These are phyloP conservation scores for Lactarius pseudohatsudake DNA, from an alignment of 768 basidiomycete genomes.

Conservation along the genomic window DNA sequence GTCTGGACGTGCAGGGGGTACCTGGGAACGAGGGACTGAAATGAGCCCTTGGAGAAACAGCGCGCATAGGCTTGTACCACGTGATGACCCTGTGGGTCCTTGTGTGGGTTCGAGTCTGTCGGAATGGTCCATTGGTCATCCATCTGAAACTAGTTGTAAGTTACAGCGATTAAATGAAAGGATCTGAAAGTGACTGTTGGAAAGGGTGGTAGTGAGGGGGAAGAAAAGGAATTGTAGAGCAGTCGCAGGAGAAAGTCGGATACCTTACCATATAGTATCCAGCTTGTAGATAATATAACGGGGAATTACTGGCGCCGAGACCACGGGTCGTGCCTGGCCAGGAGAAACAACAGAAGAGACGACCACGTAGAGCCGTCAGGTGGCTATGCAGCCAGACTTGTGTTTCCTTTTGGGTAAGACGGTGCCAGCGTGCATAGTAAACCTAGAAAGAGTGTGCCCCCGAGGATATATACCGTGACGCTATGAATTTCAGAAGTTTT, in stretches of 20 bases:
- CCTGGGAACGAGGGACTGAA: too few relatives aligned
- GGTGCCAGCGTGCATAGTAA: conserved; percentile 26
- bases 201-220: neutral
- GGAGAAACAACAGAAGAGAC: conserved; percentile 15
- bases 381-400: conserved; percentile 22
- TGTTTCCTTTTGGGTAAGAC: conserved; percentile 26
- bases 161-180: too few relatives aligned
- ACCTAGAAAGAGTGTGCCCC: conserved; percentile 22
- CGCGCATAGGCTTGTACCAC: too few relatives aligned
- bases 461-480: conserved; percentile 21
- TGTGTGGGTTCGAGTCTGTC: too few relatives aligned
- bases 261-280: conserved; percentile 15
- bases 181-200: too few relatives aligned
- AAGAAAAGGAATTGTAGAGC: conserved; percentile 5
- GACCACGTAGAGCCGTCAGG: conserved; percentile 27
- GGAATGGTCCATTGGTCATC: too few relatives aligned
- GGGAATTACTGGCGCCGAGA: conserved; percentile 17
- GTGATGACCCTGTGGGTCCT: too few relatives aligned
- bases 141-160: too few relatives aligned
- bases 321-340: conserved; percentile 8
- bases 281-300: conserved; percentile 22
- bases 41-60: too few relatives aligned
- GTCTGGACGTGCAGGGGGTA: too few relatives aligned
- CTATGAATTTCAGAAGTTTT: conserved; percentile 25
- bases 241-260: conserved; percentile 13